Conservation (phyloP, 805 yeast genomes). For the Candida oleophila region DNA sequence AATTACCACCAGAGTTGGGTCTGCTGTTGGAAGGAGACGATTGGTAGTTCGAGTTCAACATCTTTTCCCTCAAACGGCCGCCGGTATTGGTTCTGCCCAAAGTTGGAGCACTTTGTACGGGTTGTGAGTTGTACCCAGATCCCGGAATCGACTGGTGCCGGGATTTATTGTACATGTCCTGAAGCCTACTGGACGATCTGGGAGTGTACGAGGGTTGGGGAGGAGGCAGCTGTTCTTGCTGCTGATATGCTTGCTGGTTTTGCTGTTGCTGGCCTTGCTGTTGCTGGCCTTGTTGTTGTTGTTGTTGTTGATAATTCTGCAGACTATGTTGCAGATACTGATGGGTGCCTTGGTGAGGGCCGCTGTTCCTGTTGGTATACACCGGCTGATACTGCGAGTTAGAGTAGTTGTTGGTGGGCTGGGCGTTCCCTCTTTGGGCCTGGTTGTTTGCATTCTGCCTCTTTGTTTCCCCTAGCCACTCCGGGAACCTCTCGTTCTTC, state of each 20-base stretch:
- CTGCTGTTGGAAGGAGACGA: conserved; percentile 9
- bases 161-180: conserved; percentile 40
- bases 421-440: conserved; percentile 2
- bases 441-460: neutral
- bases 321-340: neutral
- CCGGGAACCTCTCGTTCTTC: conserved; percentile 36
- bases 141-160: conserved; percentile 38
- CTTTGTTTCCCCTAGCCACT: conserved; percentile 38
- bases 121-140: conserved; percentile 24
- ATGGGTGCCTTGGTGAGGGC: conserved; percentile 4
- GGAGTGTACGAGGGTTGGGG: conserved; percentile 23
- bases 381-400: conserved; percentile 25
- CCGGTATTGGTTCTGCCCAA: conserved; percentile 26
- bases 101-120: conserved; percentile 12
- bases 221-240: neutral
- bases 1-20: conserved; percentile 4
- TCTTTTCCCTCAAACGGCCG: conserved; percentile 27
- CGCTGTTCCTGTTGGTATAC: conserved; percentile 19
- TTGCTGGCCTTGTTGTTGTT: neutral
- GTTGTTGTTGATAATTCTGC: conserved; percentile 4
- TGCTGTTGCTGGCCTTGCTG: conserved; percentile 4
- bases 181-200: conserved; percentile 33
- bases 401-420: conserved; percentile 9
- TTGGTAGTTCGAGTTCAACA: conserved; percentile 16
- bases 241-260: conserved; percentile 3